A percentile compares a stretch with the other conserved stretches of the same genome.
phyloP scores from a whole-genome alignment of 495 filamentous ascomycete genomes.

The Choiromyces venosus region DNA sequence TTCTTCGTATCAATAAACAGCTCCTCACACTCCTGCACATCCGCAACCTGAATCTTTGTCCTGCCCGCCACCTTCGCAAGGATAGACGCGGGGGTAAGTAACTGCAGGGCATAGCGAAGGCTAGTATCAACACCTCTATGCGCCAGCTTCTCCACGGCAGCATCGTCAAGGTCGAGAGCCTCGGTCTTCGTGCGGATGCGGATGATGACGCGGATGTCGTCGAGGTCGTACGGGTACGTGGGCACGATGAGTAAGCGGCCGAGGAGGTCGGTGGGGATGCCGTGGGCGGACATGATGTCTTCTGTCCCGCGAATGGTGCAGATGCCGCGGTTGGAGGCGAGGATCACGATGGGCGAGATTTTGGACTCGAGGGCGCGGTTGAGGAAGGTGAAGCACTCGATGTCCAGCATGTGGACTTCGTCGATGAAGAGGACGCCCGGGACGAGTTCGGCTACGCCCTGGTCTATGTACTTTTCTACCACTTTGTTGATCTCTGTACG shows the following conservation, averaged over 20 bases:
- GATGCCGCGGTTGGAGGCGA: slow-evolving; percentile 92
- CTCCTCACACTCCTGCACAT: slow-evolving; percentile 86
- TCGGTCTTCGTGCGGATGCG: slow-evolving; percentile 75
- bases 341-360: slow-evolving; percentile 92
- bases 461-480: slow-evolving; percentile 95
- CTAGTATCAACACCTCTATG: slow-evolving; percentile 80
- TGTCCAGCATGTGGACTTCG: slow-evolving; percentile 98
- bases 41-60: slow-evolving; percentile 72
- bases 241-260: slow-evolving; percentile 92
- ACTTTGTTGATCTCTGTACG: slow-evolving; percentile 96
- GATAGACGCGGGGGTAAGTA: slow-evolving; percentile 79
- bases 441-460: slow-evolving; percentile 94
- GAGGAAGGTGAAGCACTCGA: slow-evolving; percentile 98
- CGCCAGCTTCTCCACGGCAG: slow-evolving; percentile 76
- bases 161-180: slow-evolving; percentile 68
- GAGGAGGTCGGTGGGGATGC: slow-evolving; percentile 86
- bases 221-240: slow-evolving; percentile 73
- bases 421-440: slow-evolving; percentile 98
- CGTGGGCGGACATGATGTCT: slow-evolving; percentile 78
- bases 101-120: slow-evolving; percentile 83
- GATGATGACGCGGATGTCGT: slow-evolving; percentile 87
- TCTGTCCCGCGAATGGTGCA: slow-evolving; percentile 81
- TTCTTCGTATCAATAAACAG: slow-evolving; percentile 85
- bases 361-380: slow-evolving; percentile 90
- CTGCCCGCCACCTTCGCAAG: slow-evolving; percentile 63